Base-by-base conservation (phyloP, 768 basidiomycete genomes). In the Russula emetica region DNA sequence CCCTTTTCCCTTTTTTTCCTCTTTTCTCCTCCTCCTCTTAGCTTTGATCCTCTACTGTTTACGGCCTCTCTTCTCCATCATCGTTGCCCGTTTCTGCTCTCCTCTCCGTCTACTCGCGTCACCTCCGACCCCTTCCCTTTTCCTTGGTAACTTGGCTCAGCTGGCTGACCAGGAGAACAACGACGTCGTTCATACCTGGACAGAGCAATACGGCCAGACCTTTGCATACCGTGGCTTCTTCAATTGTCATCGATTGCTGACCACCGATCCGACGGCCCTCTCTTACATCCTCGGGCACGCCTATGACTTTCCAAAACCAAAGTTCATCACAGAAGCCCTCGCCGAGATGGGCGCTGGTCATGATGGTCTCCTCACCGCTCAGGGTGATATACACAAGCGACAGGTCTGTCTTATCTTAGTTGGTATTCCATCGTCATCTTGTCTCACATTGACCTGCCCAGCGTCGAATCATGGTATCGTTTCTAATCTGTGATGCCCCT, bases 291-390 rank as follows among this genome's bases (percentile, higher is more conserved):
- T 89, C 54, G 73, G 76, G 10, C 77, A 80, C 57, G 77, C 83
- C 0, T 82, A 85, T 64, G 76, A 81, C 61, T 85, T 82, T 69
- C 84, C 82, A 32, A 88, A 88, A 72, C 85, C 85, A 2, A 79
- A 82, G 62, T 83, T 83, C 64, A 76, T 85, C 18, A 72, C 78
- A 16, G 81, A 83, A 47, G 77, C 72, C 61, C 75, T 84, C 24
- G 80, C 81, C 0, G 75, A 75, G 44, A 84, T 84, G 82, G 78
- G 76, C 30, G 79, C 77, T 0, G 82, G 84, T 1, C 71, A 74
- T 32, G 78, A 83, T 14, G 79, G 83, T 7, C 67, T 84, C 20
- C 72, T 85, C 47, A 80, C 78, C 14, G 78, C 78, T 1, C 83
- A 85, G 66, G 85, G 85, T 22, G 80, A 82, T 1, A 75, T 75